These are phyloP conservation scores for Mycena haematopus DNA, from an alignment of 768 basidiomycete genomes.

Conservation along the genomic window DNA sequence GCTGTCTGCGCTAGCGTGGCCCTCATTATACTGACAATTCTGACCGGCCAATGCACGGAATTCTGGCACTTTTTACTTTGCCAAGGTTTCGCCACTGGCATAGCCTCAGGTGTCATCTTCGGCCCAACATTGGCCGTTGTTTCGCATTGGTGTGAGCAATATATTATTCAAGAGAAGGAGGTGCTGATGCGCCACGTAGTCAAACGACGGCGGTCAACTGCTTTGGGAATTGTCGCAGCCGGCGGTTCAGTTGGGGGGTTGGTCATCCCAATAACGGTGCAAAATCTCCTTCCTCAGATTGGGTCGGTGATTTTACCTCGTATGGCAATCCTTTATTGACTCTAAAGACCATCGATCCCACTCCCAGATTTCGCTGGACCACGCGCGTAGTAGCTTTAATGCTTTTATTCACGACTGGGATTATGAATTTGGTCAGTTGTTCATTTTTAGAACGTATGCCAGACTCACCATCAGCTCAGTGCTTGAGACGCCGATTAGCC, in stretches of 20 bases:
- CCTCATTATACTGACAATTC: conserved; percentile 62
- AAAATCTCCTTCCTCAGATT: conserved; percentile 56
- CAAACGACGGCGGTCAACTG: conserved; percentile 30
- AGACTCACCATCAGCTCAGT: conserved; percentile 26
- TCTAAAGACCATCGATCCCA: background rate
- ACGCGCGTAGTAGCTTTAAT: conserved; percentile 75
- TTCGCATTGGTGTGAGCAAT: conserved; percentile 73
- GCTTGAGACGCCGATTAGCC: conserved; percentile 58
- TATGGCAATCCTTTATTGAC: background rate
- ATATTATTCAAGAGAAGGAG: background rate
- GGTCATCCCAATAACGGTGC: conserved; percentile 66
- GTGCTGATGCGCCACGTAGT: background rate
- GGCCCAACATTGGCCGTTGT: conserved; percentile 64
- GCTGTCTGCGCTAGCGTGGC: conserved; percentile 53
- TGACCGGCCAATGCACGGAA: conserved; percentile 71
- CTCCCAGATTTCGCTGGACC: conserved; percentile 75
- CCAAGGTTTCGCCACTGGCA: conserved; percentile 73
- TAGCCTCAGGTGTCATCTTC: conserved; percentile 66
- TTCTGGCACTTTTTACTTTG: conserved; percentile 84
- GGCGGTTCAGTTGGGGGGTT: conserved; percentile 77
- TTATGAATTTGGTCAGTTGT: conserved; percentile 56
- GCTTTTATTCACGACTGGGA: conserved; percentile 54
- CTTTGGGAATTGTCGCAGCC: conserved; percentile 65
- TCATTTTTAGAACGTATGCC: background rate
- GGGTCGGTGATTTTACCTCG: conserved; percentile 40